phyloP scores from a whole-genome alignment of 805 yeast species.

The Limtongozyma cylindracea region DNA sequence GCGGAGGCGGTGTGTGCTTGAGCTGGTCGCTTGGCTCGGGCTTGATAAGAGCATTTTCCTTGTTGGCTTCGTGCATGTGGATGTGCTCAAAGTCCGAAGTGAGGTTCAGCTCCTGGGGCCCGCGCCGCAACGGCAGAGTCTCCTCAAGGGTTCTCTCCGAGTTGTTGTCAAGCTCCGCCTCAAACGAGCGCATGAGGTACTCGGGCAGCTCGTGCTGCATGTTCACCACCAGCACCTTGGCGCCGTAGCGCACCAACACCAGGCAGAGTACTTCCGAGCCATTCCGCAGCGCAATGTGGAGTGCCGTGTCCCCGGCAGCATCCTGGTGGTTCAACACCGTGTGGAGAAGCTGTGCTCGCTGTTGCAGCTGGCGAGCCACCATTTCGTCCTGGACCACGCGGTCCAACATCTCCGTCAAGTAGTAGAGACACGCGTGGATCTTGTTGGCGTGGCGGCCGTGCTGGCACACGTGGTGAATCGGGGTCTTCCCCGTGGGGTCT shows the following conservation, averaged over 20 bases:
- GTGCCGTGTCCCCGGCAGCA: slow-evolving; percentile 60
- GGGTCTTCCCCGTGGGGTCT: slow-evolving; percentile 50
- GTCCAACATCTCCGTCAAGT: slow-evolving; percentile 49
- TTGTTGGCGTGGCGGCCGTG: slow-evolving; percentile 42
- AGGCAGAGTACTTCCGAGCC: slow-evolving; percentile 56
- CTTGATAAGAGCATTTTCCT: slow-evolving; percentile 1
- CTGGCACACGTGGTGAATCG: slow-evolving; percentile 66
- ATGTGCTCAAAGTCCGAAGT: too few relatives aligned
- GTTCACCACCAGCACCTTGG: slow-evolving; percentile 25
- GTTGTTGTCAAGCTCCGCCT: slow-evolving; percentile 6
- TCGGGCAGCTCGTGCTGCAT: slow-evolving; percentile 17
- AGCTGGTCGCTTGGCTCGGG: too few relatives aligned
- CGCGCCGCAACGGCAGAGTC: slow-evolving; percentile 3
- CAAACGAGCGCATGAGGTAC: slow-evolving; percentile 15
- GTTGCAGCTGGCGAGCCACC: too few relatives aligned
- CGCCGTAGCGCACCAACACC: slow-evolving; percentile 68
- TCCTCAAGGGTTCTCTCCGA: slow-evolving; percentile 9
- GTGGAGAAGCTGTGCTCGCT: slow-evolving; percentile 19
- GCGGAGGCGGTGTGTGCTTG: too few relatives aligned
- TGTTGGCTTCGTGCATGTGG: too few relatives aligned
- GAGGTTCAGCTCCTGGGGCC: too few relatives aligned
- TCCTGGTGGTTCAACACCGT: slow-evolving; percentile 57
- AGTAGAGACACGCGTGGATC: slow-evolving; percentile 61
- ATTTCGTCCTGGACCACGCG: too few relatives aligned
- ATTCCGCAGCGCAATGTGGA: slow-evolving; percentile 48